Evolutionary conservation across 1,139 yeast genomes (phyloP).

Genomic region (Candida tropicalis): DNA sequence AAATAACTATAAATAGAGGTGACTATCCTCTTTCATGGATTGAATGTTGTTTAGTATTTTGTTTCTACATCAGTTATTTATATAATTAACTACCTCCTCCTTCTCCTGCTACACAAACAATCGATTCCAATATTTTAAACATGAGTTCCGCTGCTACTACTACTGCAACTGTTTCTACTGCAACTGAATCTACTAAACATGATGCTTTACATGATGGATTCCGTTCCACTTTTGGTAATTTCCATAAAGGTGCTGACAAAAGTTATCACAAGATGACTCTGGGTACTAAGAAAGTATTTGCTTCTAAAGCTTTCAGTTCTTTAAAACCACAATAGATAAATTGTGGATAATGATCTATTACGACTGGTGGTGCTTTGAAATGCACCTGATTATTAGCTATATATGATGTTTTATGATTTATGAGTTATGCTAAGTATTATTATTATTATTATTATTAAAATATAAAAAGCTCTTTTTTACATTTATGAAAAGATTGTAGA

Average conservation of each 20-base stretch:
- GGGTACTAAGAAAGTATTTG: neutral
- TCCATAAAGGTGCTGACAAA: neutral
- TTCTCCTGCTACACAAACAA: neutral
- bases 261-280: neutral
- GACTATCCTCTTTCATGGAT: neutral
- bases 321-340: neutral
- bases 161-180: neutral
- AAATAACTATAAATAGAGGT: neutral
- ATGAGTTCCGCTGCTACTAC: neutral
- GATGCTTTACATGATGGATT: no score
- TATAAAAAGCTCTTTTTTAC: no score
- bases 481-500: no score
- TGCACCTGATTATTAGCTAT: no score
- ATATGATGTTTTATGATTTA: no score
- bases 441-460: no score
- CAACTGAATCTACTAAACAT: neutral
- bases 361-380: neutral
- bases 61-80: slow-evolving; percentile 1
- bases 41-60: neutral
- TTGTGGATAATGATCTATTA: no score
- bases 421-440: no score
- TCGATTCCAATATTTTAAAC: neutral
- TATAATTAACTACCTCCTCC: neutral
- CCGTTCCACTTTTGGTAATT: neutral
- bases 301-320: neutral